These are phyloP conservation scores for Oenanthe sinensis DNA, from an alignment of 129 eudicot species.

Conservation along the genomic window DNA sequence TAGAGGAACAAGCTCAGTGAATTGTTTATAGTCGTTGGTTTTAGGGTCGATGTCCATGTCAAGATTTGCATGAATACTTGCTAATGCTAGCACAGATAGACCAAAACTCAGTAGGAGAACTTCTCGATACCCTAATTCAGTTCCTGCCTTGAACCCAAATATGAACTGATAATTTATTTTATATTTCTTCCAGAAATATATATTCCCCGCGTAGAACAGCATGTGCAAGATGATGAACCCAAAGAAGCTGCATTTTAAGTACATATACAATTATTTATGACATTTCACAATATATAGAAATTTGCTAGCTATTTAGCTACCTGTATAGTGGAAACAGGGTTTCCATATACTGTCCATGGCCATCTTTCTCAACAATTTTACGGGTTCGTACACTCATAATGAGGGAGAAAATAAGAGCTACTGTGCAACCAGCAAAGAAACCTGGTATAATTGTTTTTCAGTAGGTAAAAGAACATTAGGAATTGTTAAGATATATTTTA, in stretches of 20 bases:
- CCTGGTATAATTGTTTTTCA: slow-evolving; percentile 13
- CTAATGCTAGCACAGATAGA: slow-evolving; percentile 31
- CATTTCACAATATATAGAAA: not conserved
- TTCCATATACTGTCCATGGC: slow-evolving; percentile 21
- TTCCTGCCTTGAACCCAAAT: slow-evolving; percentile 41
- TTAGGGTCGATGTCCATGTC: slow-evolving; percentile 19
- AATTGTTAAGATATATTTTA: not conserved
- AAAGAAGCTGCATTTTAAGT: slow-evolving; percentile 30
- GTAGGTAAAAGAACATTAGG: not conserved
- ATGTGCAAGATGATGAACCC: slow-evolving; percentile 29
- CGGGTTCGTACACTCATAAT: slow-evolving; percentile 22
- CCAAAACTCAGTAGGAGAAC: slow-evolving; percentile 29
- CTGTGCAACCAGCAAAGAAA: slow-evolving; percentile 31
- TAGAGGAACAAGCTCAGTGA: slow-evolving; percentile 18
- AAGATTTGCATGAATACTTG: slow-evolving; percentile 28
- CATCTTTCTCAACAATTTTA: slow-evolving; percentile 14
- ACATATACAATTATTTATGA: not conserved
- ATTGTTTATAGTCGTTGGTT: not conserved
- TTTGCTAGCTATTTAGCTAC: not conserved
- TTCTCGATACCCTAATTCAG: slow-evolving; percentile 31
- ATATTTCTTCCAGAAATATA: too few species aligned
- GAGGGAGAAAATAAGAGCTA: slow-evolving; percentile 30
- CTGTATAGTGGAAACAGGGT: slow-evolving; percentile 43
- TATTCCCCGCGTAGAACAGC: too few species aligned
- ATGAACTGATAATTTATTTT: slow-evolving; percentile 35